These are phyloP conservation scores for Umbelopsis sp. DNA, from an alignment of 371 early-diverging fungal species.

Conservation along the genomic window DNA sequence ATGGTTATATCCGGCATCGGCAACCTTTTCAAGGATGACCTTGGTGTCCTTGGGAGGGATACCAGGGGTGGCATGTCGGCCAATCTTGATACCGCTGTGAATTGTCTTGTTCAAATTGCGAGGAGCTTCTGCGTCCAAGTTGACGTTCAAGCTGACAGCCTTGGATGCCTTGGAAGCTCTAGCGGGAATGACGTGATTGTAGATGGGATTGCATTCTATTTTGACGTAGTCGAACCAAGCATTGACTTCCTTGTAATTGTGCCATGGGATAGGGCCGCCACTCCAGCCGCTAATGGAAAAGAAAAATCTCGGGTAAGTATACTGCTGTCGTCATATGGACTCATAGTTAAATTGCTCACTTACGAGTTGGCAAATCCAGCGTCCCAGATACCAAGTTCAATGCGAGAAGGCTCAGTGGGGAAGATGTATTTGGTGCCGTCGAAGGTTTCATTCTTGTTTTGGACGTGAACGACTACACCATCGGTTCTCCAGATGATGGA, in stretches of 20 bases:
- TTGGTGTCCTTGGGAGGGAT: not conserved
- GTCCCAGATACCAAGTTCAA: conserved; percentile 19
- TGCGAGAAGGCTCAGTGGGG: conserved; percentile 12
- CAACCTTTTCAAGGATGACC: not conserved
- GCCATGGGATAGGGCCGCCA: conserved; percentile 18
- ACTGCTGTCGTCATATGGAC: not conserved
- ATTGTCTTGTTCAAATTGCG: conserved; percentile 2
- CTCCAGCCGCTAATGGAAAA: conserved; percentile 3
- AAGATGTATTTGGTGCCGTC: conserved; percentile 13
- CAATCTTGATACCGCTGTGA: not conserved
- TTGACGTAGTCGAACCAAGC: conserved; percentile 8
- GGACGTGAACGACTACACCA: not conserved
- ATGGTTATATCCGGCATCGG: not conserved
- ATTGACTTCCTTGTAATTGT: not conserved
- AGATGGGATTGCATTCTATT: conserved; percentile 15
- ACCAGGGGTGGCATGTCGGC: conserved; percentile 6
- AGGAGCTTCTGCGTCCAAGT: not conserved
- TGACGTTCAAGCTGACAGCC: conserved; percentile 5
- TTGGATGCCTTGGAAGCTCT: not conserved
- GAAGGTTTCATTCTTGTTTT: not conserved
- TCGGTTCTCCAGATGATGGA: conserved; percentile 8
- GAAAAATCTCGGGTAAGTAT: not conserved
- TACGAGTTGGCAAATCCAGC: conserved; percentile 17
- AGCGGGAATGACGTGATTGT: conserved; percentile 9
- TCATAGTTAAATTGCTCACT: not conserved